Percentiles rank a stretch among this genome's conserved stretches.
phyloP scores from a whole-genome alignment of 768 basidiomycete genomes.

The Phanerodontia chrysosporium region DNA sequence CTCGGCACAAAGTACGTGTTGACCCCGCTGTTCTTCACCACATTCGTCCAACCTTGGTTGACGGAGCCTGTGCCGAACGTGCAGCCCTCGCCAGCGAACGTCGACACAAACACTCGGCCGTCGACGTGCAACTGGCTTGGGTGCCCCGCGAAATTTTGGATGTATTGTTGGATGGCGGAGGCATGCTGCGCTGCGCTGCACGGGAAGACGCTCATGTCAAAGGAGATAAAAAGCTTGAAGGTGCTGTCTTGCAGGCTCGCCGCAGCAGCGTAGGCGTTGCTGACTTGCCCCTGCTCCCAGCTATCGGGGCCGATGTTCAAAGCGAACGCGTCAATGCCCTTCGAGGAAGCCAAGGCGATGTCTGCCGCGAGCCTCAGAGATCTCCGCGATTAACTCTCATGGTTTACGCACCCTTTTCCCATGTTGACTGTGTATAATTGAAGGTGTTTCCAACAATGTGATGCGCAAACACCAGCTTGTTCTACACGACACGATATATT shows the following conservation, averaged over 20 bases:
- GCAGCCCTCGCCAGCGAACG: constrained; percentile 69
- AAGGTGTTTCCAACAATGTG: constrained; percentile 58
- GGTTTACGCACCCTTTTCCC: constrained; percentile 31
- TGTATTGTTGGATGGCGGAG: constrained; percentile 31
- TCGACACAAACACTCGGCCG: constrained; percentile 54
- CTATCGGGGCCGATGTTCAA: constrained; percentile 63
- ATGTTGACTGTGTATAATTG: constrained; percentile 43
- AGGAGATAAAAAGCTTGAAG: constrained; percentile 46
- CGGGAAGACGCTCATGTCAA: constrained; percentile 40
- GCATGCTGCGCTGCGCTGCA: constrained; percentile 48
- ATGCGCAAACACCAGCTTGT: constrained; percentile 21
- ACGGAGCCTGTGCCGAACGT: constrained; percentile 54
- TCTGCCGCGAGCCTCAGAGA: constrained; percentile 23
- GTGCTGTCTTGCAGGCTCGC: constrained; percentile 24
- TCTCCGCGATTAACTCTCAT: background rate
- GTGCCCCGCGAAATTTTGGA: constrained; percentile 44
- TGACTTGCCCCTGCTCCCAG: constrained; percentile 61
- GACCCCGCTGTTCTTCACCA: constrained; percentile 46
- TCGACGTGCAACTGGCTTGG: constrained; percentile 53
- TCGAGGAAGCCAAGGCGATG: constrained; percentile 49
- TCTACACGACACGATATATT: too few species aligned
- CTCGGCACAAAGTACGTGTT: constrained; percentile 61
- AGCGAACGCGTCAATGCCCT: constrained; percentile 66
- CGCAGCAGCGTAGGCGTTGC: constrained; percentile 51
- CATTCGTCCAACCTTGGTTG: constrained; percentile 49